These are phyloP conservation scores for Ganoderma boninense DNA, from an alignment of 1,284 basidiomycete species.

Conservation along the genomic window DNA sequence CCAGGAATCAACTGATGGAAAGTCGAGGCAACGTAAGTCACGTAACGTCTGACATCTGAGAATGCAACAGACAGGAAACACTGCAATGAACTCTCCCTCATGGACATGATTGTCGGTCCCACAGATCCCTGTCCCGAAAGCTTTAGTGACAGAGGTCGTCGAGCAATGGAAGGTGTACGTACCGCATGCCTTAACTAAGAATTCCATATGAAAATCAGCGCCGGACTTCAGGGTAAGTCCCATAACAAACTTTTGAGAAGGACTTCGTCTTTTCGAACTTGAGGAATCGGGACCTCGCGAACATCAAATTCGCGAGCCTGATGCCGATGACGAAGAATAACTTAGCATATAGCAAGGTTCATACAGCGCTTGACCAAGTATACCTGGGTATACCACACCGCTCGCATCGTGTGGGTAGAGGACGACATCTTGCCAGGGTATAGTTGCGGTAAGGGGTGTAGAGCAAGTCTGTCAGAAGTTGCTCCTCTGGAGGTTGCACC, in stretches of 20 bases:
- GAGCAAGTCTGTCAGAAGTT: neutral
- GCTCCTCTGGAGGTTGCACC: neutral
- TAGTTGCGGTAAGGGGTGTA: neutral
- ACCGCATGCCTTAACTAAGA: conserved; percentile 31
- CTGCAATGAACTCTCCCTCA: conserved; percentile 66
- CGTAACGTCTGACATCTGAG: conserved; percentile 9
- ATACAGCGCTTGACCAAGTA: no score
- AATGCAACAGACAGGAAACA: conserved; percentile 49
- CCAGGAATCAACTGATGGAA: conserved; percentile 74
- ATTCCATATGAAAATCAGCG: conserved; percentile 6
- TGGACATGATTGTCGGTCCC: conserved; percentile 67
- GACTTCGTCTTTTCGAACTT: conserved; percentile 70
- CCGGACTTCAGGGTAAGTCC: neutral
- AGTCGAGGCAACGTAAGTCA: neutral
- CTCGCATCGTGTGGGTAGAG: conserved; percentile 52
- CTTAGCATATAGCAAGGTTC: neutral
- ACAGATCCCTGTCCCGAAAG: conserved; percentile 24
- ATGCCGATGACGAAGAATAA: neutral
- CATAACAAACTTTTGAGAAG: conserved; percentile 67
- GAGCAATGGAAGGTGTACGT: conserved; percentile 7
- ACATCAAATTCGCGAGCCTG: conserved; percentile 73
- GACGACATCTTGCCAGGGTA: conserved; percentile 1
- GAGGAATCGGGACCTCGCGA: conserved; percentile 67
- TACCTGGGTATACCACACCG: conserved; percentile 57
- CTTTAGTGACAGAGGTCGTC: neutral